Evolutionary conservation across 768 basidiomycete species (phyloP), one percentile per base, ranked within the genome.

Genomic region (Boletales sp.): DNA sequence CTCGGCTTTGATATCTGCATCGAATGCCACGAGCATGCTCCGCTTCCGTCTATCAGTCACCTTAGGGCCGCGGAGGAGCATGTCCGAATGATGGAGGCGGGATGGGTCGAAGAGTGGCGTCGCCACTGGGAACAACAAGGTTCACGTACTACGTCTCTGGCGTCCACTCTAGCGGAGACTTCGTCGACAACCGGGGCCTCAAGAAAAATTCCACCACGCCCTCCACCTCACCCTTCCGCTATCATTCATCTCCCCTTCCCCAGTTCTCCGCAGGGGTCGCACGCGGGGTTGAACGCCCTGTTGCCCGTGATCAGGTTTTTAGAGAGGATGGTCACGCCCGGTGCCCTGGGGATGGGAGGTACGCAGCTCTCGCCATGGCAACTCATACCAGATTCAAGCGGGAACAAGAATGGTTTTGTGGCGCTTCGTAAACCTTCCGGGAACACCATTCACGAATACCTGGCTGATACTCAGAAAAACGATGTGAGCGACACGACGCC

Each of bases 1-100:
- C 72, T 77, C 51, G 89, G 87, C 14, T 93, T 84, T 61, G 86
- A 92, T 60, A 80, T 95, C 38, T 94, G 90, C 65, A 80, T 95
- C 53, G 91, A 95, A 69, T 90, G 89, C 62, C 86, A 89, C 60
- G 90, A 94, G 56, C 72, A 81, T 32, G 88, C 89, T 2, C 82
- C 84, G 13, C 86, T 88, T 66, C 87, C 91, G 0, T 74, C 75
- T n/a, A 50, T 74, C 0, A 73, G 79, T 33, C 84, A 88, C 59
- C 67, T 91, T 34, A 76, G 82, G 44, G 83, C 82, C 4, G 87
- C 85, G 8, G 87, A 92, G 64, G 88, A 90, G 51, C 87, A 90
- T 57, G 61, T 93, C 10, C 68, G 67, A 30, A 74, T 73, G 66
- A 66, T 92, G 62, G 90, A 91, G 55, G 70, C 70, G 44, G 72